A percentile compares a stretch with the other conserved stretches of the same genome.
These are phyloP conservation scores for Sporopachydermia lactativora DNA, from an alignment of 805 yeast species.

Conservation along the genomic window DNA sequence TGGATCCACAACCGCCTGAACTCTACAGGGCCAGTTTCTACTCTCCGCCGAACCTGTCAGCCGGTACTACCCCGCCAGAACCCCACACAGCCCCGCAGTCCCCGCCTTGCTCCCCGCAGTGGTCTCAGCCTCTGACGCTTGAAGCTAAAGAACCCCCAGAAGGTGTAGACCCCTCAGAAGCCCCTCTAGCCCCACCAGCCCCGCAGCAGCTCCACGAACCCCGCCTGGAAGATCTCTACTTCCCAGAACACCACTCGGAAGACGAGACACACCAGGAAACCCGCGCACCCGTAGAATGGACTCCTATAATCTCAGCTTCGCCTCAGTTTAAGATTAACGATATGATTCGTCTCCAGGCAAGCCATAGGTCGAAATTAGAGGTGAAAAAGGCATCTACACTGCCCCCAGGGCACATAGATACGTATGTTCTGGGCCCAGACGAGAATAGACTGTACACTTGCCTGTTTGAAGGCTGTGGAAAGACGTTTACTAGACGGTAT, in stretches of 20 bases:
- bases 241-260: too few relatives aligned
- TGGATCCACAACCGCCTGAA: background rate
- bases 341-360: background rate
- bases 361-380: background rate
- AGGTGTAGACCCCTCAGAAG: background rate
- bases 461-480: constrained; percentile 63
- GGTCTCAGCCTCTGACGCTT: background rate
- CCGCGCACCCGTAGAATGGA: background rate
- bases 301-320: background rate
- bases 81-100: too few relatives aligned
- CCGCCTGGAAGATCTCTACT: background rate
- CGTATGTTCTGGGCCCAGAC: constrained; percentile 70
- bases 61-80: background rate
- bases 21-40: background rate
- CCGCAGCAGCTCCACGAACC: too few relatives aligned
- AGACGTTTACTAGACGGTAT: constrained; percentile 75
- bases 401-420: constrained; percentile 84
- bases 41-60: background rate
- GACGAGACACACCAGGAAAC: too few relatives aligned
- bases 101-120: too few relatives aligned
- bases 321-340: background rate
- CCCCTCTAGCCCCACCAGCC: too few relatives aligned
- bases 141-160: background rate
- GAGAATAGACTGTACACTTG: constrained; percentile 60
- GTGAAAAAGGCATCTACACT: constrained; percentile 32